Conservation (phyloP, 768 basidiomycete genomes). For the Mycena olivaceomarginata region DNA sequence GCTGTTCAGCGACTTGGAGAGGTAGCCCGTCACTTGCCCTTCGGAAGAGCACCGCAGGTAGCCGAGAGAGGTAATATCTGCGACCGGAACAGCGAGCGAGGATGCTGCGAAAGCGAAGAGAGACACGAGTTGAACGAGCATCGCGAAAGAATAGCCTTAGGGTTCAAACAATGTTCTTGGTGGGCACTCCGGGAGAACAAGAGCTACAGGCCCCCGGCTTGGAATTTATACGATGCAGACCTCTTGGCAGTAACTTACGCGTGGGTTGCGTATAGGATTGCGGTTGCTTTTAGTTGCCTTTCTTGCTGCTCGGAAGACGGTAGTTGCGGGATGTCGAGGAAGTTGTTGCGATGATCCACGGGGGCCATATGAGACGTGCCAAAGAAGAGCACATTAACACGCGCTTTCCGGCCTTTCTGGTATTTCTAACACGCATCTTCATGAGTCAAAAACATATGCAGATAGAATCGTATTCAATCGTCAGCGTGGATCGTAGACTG, state of each 20-base stretch:
- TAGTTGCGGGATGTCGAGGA: not conserved
- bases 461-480: too few relatives aligned
- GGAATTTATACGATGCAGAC: conserved; percentile 7
- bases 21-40: conserved; percentile 23
- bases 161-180: not conserved
- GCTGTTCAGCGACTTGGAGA: conserved; percentile 20
- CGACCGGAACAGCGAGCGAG: not conserved
- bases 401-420: too few relatives aligned
- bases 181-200: conserved; percentile 5
- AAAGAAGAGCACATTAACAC: too few relatives aligned
- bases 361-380: too few relatives aligned
- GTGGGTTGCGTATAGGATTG: not conserved
- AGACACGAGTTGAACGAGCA: conserved; percentile 20
- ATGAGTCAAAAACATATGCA: too few relatives aligned
- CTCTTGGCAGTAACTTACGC: not conserved
- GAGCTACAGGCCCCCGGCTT: not conserved
- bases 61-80: conserved; percentile 14
- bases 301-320: not conserved
- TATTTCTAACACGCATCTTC: too few relatives aligned
- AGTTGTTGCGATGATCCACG: too few relatives aligned
- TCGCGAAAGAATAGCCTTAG: not conserved
- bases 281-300: not conserved
- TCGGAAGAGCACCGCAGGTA: conserved; percentile 19
- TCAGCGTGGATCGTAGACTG: too few relatives aligned
- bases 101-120: conserved; percentile 14